Base-by-base conservation (phyloP, 768 basidiomycete genomes). In the Termitomyces sp. region DNA sequence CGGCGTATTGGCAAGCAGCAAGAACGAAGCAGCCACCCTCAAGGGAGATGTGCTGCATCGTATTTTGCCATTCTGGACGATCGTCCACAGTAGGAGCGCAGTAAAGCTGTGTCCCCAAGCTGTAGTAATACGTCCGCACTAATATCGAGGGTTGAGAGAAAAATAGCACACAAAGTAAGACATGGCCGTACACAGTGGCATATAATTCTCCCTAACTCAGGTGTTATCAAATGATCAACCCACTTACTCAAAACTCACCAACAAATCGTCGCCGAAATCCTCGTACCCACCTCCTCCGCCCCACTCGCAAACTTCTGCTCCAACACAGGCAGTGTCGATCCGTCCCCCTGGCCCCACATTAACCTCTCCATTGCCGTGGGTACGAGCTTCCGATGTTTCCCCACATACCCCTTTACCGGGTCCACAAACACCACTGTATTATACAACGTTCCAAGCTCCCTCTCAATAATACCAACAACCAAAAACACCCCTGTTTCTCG, bases 11-110 rank as follows among this genome's bases (percentile, higher is more conserved):
- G 50, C 81, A 85, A 3, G 83, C 84, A 13, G 81, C 76, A 23
- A 88, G 70, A 47, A 88, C 86, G 65, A 86, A 85, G 67, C 84
- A 85, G 23, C 86, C 77, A 10, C 86, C 86, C 63, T 88, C 86
- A 33, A 83, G 68, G 0, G 86, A 85, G 46, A 88, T 83, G 60
- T 85, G 84, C 23, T 68, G 61, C 82, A 86, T 85, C 0, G 81
- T 78, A 53, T 70, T 67, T 58, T 74, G 73, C 86, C 85, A 88
- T 9, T 63, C 70, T 2, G 76, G 75, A 3, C 85, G 73, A 5
- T 76, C 71, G 58, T 87, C 86, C 20, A 86, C 84, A 0, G 86
- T 87, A 0, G 85, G 84, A 0, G 82, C 85, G 61, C 83, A 85
- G 63, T 85, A 84, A 13, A 87, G 68, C 60, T 85, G 77, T 1